phyloP scores from a whole-genome alignment of 352 stramenopile genomes.

The Phytophthora pisi region DNA sequence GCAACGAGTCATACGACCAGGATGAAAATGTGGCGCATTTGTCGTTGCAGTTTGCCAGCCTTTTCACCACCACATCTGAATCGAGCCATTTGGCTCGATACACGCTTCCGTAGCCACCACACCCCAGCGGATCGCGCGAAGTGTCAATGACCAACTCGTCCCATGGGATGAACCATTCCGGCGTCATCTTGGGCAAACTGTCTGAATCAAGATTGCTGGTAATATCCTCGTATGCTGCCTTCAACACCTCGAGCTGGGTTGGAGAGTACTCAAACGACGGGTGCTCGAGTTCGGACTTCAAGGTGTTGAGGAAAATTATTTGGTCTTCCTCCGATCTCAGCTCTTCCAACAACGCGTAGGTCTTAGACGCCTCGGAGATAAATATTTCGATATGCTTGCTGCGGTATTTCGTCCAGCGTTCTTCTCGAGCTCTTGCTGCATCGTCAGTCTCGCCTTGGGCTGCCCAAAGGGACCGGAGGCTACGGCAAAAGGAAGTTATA shows the following conservation, averaged over 20 bases:
- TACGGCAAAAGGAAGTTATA: background rate
- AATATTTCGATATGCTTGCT: conserved; percentile 2
- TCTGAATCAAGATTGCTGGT: background rate
- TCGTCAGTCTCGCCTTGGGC: background rate
- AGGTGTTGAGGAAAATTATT: background rate
- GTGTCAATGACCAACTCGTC: conserved; percentile 3
- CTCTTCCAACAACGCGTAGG: background rate
- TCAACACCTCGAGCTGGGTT: background rate
- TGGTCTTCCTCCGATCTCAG: conserved; percentile 2
- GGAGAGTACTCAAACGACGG: conserved; percentile 1
- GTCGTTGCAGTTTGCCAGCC: background rate
- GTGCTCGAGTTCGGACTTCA: background rate
- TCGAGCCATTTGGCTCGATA: conserved; percentile 7
- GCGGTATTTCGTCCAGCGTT: background rate
- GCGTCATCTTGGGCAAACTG: background rate
- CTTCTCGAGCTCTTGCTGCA: background rate
- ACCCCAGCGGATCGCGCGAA: background rate
- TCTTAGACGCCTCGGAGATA: background rate
- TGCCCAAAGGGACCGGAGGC: background rate
- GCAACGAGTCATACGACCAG: background rate
- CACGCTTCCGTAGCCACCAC: conserved; percentile 3
- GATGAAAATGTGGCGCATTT: background rate
- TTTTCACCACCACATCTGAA: conserved; percentile 10
- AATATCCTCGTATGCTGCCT: conserved; percentile 3
- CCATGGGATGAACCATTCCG: conserved; percentile 10